These are phyloP conservation scores for Schwanniomyces polymorphus DNA, from an alignment of 805 yeast species.

Conservation along the genomic window DNA sequence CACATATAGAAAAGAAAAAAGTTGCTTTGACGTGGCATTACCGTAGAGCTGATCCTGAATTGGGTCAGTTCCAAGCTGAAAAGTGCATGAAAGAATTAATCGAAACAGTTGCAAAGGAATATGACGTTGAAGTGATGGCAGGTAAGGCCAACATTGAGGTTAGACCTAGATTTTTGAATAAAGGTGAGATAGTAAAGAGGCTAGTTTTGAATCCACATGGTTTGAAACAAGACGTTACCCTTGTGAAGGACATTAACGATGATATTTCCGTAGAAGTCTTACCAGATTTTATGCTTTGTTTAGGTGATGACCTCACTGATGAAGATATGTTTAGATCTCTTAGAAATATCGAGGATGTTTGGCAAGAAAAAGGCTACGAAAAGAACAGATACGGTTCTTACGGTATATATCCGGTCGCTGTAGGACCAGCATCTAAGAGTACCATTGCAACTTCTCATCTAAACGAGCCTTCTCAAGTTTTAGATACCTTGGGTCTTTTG, in stretches of 20 bases:
- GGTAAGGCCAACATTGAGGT: conserved; percentile 98
- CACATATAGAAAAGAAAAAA: conserved; percentile 81
- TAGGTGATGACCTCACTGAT: conserved; percentile 96
- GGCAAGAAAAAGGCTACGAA: conserved; percentile 44
- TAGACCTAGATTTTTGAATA: conserved; percentile 91
- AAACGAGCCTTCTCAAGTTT: conserved; percentile 78
- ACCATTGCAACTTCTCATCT: conserved; percentile 86
- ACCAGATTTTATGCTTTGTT: conserved; percentile 84
- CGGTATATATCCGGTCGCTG: conserved; percentile 83
- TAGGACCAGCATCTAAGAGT: conserved; percentile 86
- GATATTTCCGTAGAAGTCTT: conserved; percentile 41
- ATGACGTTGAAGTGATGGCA: conserved; percentile 91
- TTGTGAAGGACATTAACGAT: conserved; percentile 20
- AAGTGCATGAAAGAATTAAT: conserved; percentile 66
- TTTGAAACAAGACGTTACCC: conserved; percentile 42
- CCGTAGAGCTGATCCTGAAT: conserved; percentile 89
- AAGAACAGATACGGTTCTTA: conserved; percentile 50
- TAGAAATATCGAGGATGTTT: conserved; percentile 55
- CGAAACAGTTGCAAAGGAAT: conserved; percentile 56
- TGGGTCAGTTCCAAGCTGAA: conserved; percentile 84
- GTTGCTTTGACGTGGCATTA: conserved; percentile 99
- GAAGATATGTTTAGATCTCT: conserved; percentile 94
- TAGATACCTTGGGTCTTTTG: conserved; percentile 78
- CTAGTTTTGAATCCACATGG: conserved; percentile 69
- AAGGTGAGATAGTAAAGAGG: conserved; percentile 91